Conservation (phyloP, 2,329 filamentous ascomycete genomes). For the Cytospora leucostoma region DNA sequence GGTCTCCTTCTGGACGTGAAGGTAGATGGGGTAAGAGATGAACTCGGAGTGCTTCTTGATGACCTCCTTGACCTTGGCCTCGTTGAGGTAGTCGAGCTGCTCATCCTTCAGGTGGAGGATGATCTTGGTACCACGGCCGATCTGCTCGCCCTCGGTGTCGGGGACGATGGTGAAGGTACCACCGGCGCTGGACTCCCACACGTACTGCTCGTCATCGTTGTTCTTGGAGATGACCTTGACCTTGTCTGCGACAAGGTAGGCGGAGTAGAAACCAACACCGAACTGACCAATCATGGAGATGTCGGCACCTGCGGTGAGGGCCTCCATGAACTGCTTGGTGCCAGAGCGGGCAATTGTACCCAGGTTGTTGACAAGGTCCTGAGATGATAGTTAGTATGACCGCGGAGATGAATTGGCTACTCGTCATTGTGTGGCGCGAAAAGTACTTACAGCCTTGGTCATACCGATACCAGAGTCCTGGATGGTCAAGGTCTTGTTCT, state of each 20-base stretch:
- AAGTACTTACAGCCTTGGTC: conserved; percentile 91
- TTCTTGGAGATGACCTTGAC: conserved; percentile 96
- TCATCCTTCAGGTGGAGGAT: conserved; percentile 99
- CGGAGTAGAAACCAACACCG: conserved; percentile 99
- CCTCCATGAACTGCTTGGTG: conserved; percentile 99
- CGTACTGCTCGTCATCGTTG: conserved; percentile 99
- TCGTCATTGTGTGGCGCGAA: neutral
- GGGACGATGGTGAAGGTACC: conserved; percentile 93
- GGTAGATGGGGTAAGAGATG: conserved; percentile 99
- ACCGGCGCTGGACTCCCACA: conserved; percentile 97
- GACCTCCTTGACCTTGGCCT: conserved; percentile 99
- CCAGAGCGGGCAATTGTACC: conserved; percentile 99
- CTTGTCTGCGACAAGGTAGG: conserved; percentile 97
- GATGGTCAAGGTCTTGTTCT: conserved; percentile 96
- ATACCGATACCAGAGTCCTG: conserved; percentile 99
- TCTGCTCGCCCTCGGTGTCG: conserved; percentile 86
- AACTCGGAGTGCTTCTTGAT: conserved; percentile 99
- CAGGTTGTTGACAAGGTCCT: conserved; percentile 99
- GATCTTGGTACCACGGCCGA: conserved; percentile 96
- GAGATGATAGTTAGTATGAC: conserved; percentile 40
- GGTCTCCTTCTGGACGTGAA: conserved; percentile 98
- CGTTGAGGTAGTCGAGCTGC: conserved; percentile 97
- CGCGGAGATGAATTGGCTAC: neutral
- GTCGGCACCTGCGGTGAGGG: conserved; percentile 94
- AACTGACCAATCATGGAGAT: conserved; percentile 99